Conservation (phyloP, 2,329 filamentous ascomycete species). For the Curvularia eragrostidis region DNA sequence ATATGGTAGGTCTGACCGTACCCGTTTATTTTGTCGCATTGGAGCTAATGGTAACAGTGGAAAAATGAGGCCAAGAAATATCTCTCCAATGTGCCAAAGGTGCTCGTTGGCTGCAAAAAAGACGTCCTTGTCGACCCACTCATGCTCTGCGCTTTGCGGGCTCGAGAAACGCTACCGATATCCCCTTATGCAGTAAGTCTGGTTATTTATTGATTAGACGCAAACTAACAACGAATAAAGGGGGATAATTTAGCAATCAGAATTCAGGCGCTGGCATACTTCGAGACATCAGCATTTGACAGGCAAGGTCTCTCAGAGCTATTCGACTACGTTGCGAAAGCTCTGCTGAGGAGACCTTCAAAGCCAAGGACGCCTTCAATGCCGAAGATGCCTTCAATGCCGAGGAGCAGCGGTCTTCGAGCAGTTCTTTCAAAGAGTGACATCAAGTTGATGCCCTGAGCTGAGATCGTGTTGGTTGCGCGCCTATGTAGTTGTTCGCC, state of each 20-base stretch:
- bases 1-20: slow-evolving; percentile 12
- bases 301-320: slow-evolving; percentile 19
- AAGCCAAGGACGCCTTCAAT: too few species aligned
- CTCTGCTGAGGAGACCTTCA: too few species aligned
- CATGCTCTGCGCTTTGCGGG: background rate
- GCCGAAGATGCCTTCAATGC: background rate
- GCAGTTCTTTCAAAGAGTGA: background rate
- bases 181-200: background rate
- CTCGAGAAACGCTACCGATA: background rate
- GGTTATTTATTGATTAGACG: background rate
- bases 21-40: background rate
- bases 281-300: slow-evolving; percentile 23
- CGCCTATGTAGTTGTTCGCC: too few species aligned
- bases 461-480: too few species aligned
- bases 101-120: slow-evolving; percentile 29
- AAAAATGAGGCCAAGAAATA: slow-evolving; percentile 18
- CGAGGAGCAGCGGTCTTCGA: background rate
- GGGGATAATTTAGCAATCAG: slow-evolving; percentile 21
- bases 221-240: slow-evolving; percentile 3
- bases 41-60: slow-evolving; percentile 14
- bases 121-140: slow-evolving; percentile 11
- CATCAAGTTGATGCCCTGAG: too few species aligned
- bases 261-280: slow-evolving; percentile 25
- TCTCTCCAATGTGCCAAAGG: slow-evolving; percentile 17
- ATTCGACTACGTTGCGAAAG: slow-evolving; percentile 20